Percentiles rank a stretch among this genome's conserved stretches.
Conservation (phyloP, 2,329 filamentous ascomycete species). For the Ambrosiella beaveri region DNA sequence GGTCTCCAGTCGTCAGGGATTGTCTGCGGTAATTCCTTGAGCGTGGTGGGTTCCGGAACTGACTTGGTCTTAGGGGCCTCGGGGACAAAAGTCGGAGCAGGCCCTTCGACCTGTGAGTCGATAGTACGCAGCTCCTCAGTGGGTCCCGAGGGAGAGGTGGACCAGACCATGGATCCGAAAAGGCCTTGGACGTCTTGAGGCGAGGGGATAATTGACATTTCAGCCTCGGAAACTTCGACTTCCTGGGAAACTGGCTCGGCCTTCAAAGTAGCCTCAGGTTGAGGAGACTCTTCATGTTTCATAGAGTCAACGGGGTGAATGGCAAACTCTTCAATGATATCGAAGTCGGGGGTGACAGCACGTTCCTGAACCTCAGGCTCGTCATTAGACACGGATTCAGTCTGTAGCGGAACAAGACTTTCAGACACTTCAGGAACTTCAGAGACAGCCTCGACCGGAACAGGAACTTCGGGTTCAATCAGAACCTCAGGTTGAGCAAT, state of each 20-base stretch:
- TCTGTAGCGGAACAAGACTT: too few relatives aligned
- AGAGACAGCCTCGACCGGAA: too few relatives aligned
- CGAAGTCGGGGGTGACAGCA: neutral
- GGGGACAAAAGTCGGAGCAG: neutral
- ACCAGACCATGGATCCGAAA: slow-evolving; percentile 7
- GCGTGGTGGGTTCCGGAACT: neutral
- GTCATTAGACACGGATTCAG: neutral
- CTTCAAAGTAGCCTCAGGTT: neutral
- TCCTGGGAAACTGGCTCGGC: neutral
- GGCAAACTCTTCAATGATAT: neutral
- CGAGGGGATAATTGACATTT: neutral
- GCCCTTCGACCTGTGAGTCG: neutral
- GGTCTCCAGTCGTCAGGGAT: slow-evolving; percentile 11
- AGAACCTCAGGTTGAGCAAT: too few relatives aligned
- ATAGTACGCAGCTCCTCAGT: neutral
- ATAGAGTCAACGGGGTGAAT: neutral
- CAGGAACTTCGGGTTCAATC: too few relatives aligned
- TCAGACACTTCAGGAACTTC: too few relatives aligned
- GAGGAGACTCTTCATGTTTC: neutral
- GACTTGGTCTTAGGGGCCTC: neutral
- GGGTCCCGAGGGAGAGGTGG: neutral
- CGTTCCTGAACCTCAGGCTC: neutral
- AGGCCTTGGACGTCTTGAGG: slow-evolving; percentile 2
- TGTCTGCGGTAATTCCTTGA: neutral
- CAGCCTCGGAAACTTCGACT: neutral